phyloP scores from a whole-genome alignment of 805 yeast genomes.

The Isabelozyma heimii region DNA sequence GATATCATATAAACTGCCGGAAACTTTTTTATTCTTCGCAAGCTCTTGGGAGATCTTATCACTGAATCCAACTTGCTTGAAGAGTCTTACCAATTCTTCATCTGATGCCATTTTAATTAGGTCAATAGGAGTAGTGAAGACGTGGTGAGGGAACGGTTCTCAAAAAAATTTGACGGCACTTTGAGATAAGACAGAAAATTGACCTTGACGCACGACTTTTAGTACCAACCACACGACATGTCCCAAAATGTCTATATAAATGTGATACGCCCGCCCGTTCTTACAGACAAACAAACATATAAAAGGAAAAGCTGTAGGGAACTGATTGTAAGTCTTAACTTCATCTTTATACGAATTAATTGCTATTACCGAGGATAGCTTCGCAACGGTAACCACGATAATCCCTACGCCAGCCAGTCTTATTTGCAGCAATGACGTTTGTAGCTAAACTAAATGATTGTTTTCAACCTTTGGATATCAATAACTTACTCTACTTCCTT shows the following conservation, averaged over 20 bases:
- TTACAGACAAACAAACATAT: neutral
- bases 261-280: neutral
- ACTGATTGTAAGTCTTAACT: too few relatives aligned
- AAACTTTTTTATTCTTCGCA: slow-evolving; percentile 80
- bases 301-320: too few relatives aligned
- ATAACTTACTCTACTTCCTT: neutral
- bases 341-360: too few relatives aligned
- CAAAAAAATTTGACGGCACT: neutral
- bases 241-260: neutral
- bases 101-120: slow-evolving; percentile 13
- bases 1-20: slow-evolving; percentile 62
- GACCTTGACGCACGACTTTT: neutral
- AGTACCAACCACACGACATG: neutral
- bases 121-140: too few relatives aligned
- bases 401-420: neutral
- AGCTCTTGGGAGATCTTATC: slow-evolving; percentile 78
- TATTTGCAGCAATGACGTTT: neutral
- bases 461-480: neutral
- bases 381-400: too few relatives aligned
- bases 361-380: too few relatives aligned
- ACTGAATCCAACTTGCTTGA: slow-evolving; percentile 58
- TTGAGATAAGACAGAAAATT: neutral
- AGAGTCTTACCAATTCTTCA: slow-evolving; percentile 32
- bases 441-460: neutral
- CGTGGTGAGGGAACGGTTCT: too few relatives aligned